phyloP scores from a whole-genome alignment of 1,139 yeast genomes.

The Kazachstania sp. region DNA sequence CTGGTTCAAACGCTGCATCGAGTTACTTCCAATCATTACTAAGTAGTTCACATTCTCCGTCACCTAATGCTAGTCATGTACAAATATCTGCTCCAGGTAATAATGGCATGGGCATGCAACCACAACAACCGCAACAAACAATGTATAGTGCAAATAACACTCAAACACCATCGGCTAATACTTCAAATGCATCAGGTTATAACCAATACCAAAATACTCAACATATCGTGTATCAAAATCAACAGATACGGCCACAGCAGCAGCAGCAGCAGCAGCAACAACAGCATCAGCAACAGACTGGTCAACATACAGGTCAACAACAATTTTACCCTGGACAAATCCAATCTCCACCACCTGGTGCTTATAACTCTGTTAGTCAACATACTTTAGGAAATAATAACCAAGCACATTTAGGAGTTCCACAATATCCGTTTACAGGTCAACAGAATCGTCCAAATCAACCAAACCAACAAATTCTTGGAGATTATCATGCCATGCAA shows the following conservation, averaged over 20 bases:
- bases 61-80: slow-evolving; percentile 18
- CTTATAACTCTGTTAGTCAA: neutral
- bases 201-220: slow-evolving; percentile 2
- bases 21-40: slow-evolving; percentile 22
- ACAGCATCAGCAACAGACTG: slow-evolving; percentile 5
- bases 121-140: neutral
- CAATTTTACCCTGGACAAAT: slow-evolving; percentile 2
- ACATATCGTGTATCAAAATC: slow-evolving; percentile 3
- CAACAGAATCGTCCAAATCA: neutral
- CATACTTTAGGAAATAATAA: neutral
- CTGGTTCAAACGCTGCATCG: slow-evolving; percentile 18
- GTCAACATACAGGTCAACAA: neutral
- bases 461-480: slow-evolving; percentile 38
- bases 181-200: neutral
- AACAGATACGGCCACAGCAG: slow-evolving; percentile 5
- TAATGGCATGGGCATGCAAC: neutral
- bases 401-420: neutral
- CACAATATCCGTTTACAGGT: neutral
- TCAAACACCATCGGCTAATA: neutral
- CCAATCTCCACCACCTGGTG: neutral
- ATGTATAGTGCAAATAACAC: neutral
- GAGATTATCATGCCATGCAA: slow-evolving; percentile 54
- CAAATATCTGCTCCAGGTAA: slow-evolving; percentile 7
- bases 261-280: slow-evolving; percentile 7
- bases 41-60: slow-evolving; percentile 16